Evolutionary conservation across 2,329 filamentous ascomycete genomes (phyloP).

Genomic region (Phoma sp.): DNA sequence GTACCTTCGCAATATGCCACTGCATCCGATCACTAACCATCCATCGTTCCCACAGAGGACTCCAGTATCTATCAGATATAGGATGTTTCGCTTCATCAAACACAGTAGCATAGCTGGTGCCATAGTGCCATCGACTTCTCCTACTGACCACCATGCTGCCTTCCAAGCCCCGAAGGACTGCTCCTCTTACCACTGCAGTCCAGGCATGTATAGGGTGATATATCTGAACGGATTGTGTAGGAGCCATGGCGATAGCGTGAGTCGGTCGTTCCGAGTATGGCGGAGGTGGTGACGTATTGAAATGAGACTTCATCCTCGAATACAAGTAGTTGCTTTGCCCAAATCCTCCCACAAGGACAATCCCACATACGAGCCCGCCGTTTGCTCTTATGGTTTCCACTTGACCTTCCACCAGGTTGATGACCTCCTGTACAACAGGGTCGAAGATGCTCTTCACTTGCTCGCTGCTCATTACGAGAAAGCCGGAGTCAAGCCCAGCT

Average conservation of each 20-base stretch:
- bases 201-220: constrained; percentile 84
- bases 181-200: constrained; percentile 81
- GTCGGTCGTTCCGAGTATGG: constrained; percentile 74
- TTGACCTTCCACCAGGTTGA: constrained; percentile 54
- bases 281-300: constrained; percentile 61
- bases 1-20: constrained; percentile 81
- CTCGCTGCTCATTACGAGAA: constrained; percentile 73
- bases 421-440: constrained; percentile 70
- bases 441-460: constrained; percentile 78
- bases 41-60: constrained; percentile 80
- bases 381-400: constrained; percentile 51
- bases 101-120: constrained; percentile 80
- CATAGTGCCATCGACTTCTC: constrained; percentile 78
- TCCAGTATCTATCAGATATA: constrained; percentile 79
- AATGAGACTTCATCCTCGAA: constrained; percentile 72
- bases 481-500: constrained; percentile 76
- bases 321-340: constrained; percentile 80
- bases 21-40: constrained; percentile 86
- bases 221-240: constrained; percentile 71
- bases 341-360: constrained; percentile 82
- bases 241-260: constrained; percentile 62
- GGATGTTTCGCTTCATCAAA: constrained; percentile 79
- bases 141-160: constrained; percentile 80
- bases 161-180: constrained; percentile 76
- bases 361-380: constrained; percentile 62